Percentiles rank a stretch among this genome's conserved stretches.
These are phyloP conservation scores for Tolypocladium paradoxum DNA, from an alignment of 2,329 filamentous ascomycete genomes.

Conservation along the genomic window DNA sequence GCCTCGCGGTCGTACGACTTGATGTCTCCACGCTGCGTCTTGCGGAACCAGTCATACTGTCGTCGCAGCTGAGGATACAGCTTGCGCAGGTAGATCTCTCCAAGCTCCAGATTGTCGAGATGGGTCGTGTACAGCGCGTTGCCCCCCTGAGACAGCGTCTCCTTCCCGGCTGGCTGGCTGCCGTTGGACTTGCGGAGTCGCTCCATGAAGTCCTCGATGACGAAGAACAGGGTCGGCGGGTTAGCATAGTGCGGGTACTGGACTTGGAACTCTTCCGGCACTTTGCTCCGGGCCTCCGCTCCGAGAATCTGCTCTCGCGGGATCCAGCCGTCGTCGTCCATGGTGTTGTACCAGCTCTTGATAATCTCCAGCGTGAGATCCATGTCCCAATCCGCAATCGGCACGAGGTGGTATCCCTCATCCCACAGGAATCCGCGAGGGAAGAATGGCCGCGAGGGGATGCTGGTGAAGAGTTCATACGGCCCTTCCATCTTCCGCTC, in stretches of 20 bases:
- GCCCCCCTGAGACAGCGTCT: conserved; percentile 29
- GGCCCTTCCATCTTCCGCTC: conserved; percentile 66
- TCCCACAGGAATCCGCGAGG: conserved; percentile 96
- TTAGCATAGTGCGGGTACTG: conserved; percentile 98
- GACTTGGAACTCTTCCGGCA: conserved; percentile 82
- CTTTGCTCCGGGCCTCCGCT: conserved; percentile 84
- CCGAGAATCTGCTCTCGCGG: conserved; percentile 92
- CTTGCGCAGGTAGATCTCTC: conserved; percentile 59
- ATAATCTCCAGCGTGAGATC: conserved; percentile 81
- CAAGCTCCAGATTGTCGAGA: conserved; percentile 55
- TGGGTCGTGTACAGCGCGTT: conserved; percentile 50
- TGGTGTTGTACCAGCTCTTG: conserved; percentile 89
- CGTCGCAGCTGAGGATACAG: conserved; percentile 80
- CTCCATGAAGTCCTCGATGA: conserved; percentile 74
- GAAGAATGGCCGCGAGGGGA: conserved; percentile 92
- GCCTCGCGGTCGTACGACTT: conserved; percentile 84
- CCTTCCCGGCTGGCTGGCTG: conserved; percentile 29
- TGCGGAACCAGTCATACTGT: conserved; percentile 92
- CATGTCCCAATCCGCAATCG: conserved; percentile 87
- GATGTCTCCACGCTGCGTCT: conserved; percentile 81
- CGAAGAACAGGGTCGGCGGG: conserved; percentile 86
- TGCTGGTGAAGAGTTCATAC: conserved; percentile 79
- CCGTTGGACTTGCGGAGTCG: conserved; percentile 54
- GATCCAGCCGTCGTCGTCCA: conserved; percentile 98
- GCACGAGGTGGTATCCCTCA: conserved; percentile 89